Conservation (phyloP, 108 stramenopile species). For the Pelagomonas calceolata region DNA sequence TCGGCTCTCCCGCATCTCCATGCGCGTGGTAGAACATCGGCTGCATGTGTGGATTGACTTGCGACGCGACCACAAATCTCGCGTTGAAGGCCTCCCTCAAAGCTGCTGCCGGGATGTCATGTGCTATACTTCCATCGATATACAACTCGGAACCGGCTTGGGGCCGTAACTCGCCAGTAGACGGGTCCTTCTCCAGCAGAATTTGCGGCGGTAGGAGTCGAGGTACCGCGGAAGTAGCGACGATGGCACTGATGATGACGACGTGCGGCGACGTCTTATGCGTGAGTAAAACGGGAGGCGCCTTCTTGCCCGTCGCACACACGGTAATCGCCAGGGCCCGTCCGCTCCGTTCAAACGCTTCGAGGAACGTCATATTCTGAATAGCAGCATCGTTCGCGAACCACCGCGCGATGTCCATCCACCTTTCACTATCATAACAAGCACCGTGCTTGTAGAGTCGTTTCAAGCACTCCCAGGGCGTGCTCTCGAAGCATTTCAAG, state of each 20-base stretch:
- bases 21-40: slow-evolving; percentile 69
- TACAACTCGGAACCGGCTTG: slow-evolving; percentile 11
- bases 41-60: slow-evolving; percentile 71
- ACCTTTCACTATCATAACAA: slow-evolving; percentile 60
- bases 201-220: slow-evolving; percentile 59
- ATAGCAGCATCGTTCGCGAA: slow-evolving; percentile 42
- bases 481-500: slow-evolving; percentile 51
- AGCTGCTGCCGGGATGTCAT: slow-evolving; percentile 74
- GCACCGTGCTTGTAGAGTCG: slow-evolving; percentile 42
- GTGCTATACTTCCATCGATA: slow-evolving; percentile 72
- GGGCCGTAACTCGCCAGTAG: background rate
- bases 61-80: slow-evolving; percentile 83
- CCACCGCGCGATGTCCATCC: slow-evolving; percentile 57
- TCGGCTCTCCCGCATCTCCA: slow-evolving; percentile 68
- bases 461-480: slow-evolving; percentile 51
- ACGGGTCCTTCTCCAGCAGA: background rate
- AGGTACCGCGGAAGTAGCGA: slow-evolving; percentile 67
- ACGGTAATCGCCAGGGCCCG: slow-evolving; percentile 91
- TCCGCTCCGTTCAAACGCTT: slow-evolving; percentile 92
- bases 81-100: slow-evolving; percentile 85
- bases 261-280: slow-evolving; percentile 92
- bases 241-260: slow-evolving; percentile 75
- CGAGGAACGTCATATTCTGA: slow-evolving; percentile 82
- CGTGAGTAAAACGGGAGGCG: slow-evolving; percentile 82
- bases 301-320: slow-evolving; percentile 72